Percentiles rank a stretch among this genome's conserved stretches.
These are phyloP conservation scores for Hanseniaspora lachancei DNA, from an alignment of 805 yeast genomes.

Conservation along the genomic window DNA sequence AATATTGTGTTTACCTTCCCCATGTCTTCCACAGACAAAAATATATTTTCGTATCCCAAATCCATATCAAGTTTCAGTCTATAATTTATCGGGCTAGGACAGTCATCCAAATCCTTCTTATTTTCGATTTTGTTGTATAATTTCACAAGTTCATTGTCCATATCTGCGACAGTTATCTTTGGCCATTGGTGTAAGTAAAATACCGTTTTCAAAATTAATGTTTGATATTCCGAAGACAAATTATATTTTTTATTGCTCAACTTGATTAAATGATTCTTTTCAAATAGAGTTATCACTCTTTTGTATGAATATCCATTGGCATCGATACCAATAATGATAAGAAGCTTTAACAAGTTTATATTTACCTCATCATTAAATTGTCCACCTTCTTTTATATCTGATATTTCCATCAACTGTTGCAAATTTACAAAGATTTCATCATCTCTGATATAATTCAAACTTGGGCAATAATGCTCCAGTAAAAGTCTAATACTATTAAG, in stretches of 20 bases:
- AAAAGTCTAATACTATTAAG: constrained; percentile 2
- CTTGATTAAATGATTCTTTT: background rate
- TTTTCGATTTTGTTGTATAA: constrained; percentile 1
- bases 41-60: background rate
- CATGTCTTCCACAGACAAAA: background rate
- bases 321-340: constrained; percentile 10
- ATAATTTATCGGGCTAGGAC: constrained; percentile 7
- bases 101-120: background rate
- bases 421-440: background rate
- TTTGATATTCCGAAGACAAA: background rate
- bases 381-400: background rate
- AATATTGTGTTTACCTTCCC: constrained; percentile 5
- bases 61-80: background rate
- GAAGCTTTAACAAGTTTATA: constrained; percentile 1
- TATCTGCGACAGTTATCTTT: background rate
- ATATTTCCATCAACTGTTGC: background rate
- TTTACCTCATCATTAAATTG: background rate
- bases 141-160: background rate
- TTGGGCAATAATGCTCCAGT: constrained; percentile 1
- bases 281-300: constrained; percentile 1
- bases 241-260: background rate
- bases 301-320: background rate
- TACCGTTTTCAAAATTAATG: background rate
- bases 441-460: background rate
- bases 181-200: constrained; percentile 2